Conservation (phyloP, 768 basidiomycete species). For the Lactarius sanguifluus region DNA sequence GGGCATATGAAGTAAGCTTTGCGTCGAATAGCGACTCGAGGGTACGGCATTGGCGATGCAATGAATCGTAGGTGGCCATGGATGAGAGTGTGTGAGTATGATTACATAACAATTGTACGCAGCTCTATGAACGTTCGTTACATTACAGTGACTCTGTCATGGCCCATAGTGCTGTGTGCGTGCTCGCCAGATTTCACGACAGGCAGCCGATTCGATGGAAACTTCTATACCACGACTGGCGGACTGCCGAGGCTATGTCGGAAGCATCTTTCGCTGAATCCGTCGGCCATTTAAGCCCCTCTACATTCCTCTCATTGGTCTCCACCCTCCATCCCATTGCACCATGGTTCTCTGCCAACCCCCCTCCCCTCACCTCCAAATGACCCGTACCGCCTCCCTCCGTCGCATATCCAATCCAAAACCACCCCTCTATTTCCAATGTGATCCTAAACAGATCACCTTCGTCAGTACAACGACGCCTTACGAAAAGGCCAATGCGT, state of each 20-base stretch:
- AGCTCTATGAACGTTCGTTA: too few species aligned
- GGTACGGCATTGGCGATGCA: slow-evolving; percentile 90
- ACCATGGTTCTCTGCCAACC: slow-evolving; percentile 27
- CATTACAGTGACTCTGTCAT: too few species aligned
- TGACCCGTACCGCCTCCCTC: slow-evolving; percentile 25
- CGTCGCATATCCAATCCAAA: slow-evolving; percentile 27
- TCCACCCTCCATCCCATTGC: not conserved
- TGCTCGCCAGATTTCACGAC: slow-evolving; percentile 5
- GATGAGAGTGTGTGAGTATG: not conserved
- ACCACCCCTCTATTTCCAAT: slow-evolving; percentile 2
- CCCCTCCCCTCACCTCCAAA: slow-evolving; percentile 13
- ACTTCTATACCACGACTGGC: slow-evolving; percentile 2
- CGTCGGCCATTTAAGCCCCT: slow-evolving; percentile 15
- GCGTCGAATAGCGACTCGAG: slow-evolving; percentile 91
- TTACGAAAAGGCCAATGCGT: slow-evolving; percentile 37
- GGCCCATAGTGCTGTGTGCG: not conserved
- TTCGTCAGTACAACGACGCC: slow-evolving; percentile 26
- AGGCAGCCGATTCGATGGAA: slow-evolving; percentile 9
- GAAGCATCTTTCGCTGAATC: slow-evolving; percentile 9
- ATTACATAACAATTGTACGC: slow-evolving; percentile 12
- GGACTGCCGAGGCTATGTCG: not conserved
- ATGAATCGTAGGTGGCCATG: slow-evolving; percentile 83
- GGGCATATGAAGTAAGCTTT: slow-evolving; percentile 88
- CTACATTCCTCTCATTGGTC: slow-evolving; percentile 1
- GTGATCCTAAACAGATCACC: slow-evolving; percentile 28